Evolutionary conservation across 345 rosid genomes (phyloP).

Genomic region (Moricandia moricandioides): DNA sequence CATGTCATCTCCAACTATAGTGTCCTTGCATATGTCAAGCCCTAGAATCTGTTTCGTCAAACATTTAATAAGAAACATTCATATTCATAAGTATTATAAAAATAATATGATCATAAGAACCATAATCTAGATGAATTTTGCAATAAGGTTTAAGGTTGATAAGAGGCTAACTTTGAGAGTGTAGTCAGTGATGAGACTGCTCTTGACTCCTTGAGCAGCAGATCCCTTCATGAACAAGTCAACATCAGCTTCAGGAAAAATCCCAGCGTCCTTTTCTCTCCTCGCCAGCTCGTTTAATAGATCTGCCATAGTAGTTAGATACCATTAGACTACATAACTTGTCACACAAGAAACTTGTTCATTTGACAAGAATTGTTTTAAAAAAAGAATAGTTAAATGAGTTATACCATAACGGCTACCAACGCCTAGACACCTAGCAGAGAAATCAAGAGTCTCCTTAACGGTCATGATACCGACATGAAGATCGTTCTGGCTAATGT

Average conservation of each 20-base stretch:
- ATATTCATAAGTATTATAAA: background rate
- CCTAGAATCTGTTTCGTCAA: slow-evolving; percentile 55
- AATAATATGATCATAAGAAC: no score
- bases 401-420: slow-evolving; percentile 71
- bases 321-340: background rate
- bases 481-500: slow-evolving; percentile 76
- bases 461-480: slow-evolving; percentile 82
- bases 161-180: slow-evolving; percentile 52
- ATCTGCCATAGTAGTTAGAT: slow-evolving; percentile 34
- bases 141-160: background rate
- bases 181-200: slow-evolving; percentile 62
- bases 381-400: background rate
- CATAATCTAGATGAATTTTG: no score
- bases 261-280: slow-evolving; percentile 79
- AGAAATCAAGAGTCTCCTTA: slow-evolving; percentile 82
- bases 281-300: slow-evolving; percentile 68
- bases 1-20: slow-evolving; percentile 75
- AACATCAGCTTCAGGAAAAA: slow-evolving; percentile 70
- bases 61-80: background rate
- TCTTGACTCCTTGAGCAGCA: slow-evolving; percentile 63
- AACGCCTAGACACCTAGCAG: slow-evolving; percentile 77
- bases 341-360: background rate
- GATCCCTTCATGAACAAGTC: slow-evolving; percentile 95
- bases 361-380: no score
- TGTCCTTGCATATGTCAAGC: slow-evolving; percentile 72